Evolutionary conservation across 2,329 filamentous ascomycete genomes (phyloP).

Genomic region (Phialocephala subalpina): DNA sequence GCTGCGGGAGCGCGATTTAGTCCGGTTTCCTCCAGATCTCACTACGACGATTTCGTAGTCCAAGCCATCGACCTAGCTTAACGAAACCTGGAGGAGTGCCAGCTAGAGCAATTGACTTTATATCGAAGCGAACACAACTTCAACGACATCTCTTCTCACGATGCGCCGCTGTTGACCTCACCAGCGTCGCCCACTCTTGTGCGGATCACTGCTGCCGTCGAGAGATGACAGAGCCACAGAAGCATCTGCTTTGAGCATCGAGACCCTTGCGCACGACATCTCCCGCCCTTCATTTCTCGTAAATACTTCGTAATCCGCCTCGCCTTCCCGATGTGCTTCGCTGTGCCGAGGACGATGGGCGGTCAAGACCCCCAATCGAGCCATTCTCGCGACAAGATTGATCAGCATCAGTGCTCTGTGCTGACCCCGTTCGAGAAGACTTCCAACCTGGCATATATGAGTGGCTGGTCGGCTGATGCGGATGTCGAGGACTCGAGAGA

Average conservation of each 20-base stretch:
- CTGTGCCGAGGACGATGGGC: slow-evolving; percentile 3
- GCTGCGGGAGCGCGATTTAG: slow-evolving; percentile 7
- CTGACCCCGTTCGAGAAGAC: slow-evolving; percentile 8
- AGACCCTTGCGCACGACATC: slow-evolving; percentile 11
- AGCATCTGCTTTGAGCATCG: not conserved
- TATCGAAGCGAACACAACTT: slow-evolving; percentile 1
- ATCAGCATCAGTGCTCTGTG: not conserved
- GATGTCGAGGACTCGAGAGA: not conserved
- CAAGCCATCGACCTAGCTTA: not conserved
- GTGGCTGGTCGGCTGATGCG: slow-evolving; percentile 9
- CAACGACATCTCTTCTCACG: slow-evolving; percentile 5
- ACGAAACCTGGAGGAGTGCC: not conserved
- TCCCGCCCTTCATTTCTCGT: slow-evolving; percentile 3
- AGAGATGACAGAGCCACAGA: not conserved
- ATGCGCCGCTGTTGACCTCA: not conserved
- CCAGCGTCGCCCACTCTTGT: not conserved
- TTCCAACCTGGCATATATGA: not conserved
- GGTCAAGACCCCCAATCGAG: slow-evolving; percentile 5
- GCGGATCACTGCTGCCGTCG: slow-evolving; percentile 3
- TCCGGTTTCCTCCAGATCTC: not conserved
- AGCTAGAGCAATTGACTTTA: slow-evolving; percentile 9
- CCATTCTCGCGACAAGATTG: not conserved
- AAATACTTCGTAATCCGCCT: not conserved
- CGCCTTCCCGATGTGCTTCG: slow-evolving; percentile 5
- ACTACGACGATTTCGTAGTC: not conserved